These are phyloP conservation scores for Allantophomopsis cytisporea DNA, from an alignment of 2,329 filamentous ascomycete species.

Conservation along the genomic window DNA sequence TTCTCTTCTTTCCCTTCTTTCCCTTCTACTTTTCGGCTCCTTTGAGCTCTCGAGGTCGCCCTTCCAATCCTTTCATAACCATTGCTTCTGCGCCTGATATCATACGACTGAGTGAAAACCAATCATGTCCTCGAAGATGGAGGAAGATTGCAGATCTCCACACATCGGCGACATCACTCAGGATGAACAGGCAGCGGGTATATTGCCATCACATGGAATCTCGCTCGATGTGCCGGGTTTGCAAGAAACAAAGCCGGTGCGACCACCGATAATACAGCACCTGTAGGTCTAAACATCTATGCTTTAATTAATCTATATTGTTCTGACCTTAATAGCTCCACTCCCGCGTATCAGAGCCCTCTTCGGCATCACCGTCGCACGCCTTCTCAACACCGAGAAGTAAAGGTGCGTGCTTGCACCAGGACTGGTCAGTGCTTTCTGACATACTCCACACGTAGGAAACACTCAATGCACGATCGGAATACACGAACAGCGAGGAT, in stretches of 20 bases:
- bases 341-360: conserved; percentile 35
- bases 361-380: conserved; percentile 50
- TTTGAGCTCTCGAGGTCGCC: no score
- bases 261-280: conserved; percentile 22
- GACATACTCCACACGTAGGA: conserved; percentile 37
- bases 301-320: background rate
- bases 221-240: conserved; percentile 28
- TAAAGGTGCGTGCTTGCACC: conserved; percentile 35
- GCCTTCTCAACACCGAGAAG: conserved; percentile 42
- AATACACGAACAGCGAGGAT: conserved; percentile 73
- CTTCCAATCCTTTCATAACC: no score
- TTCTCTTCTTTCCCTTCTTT: no score
- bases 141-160: conserved; percentile 4
- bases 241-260: conserved; percentile 14
- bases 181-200: conserved; percentile 18
- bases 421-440: background rate
- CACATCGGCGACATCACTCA: conserved; percentile 11
- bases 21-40: no score
- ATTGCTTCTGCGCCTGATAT: no score
- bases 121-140: background rate
- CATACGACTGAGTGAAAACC: no score
- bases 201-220: conserved; percentile 31
- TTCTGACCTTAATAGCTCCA: no score
- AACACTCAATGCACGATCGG: conserved; percentile 79
- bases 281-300: conserved; percentile 22